Percentiles rank a stretch among this genome's conserved stretches.
Evolutionary conservation across 164 flowering plant genomes (phyloP).

Genomic region (Macadamia tetraphylla): DNA sequence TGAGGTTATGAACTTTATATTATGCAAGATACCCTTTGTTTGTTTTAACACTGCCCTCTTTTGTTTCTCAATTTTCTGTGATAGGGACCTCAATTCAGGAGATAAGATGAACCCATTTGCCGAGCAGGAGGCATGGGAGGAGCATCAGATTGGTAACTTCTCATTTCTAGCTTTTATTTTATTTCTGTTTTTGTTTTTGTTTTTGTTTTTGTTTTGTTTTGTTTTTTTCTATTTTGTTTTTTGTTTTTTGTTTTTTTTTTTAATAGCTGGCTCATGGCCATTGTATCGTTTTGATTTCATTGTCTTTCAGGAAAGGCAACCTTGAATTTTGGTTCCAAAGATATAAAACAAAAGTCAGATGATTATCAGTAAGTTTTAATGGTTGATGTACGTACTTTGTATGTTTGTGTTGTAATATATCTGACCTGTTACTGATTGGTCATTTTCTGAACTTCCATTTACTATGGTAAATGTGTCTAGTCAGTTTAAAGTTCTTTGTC

Average conservation of each 20-base stretch:
- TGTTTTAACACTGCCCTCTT: background rate
- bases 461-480: too few relatives aligned
- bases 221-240: too few relatives aligned
- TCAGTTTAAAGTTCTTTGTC: background rate
- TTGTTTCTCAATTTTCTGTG: background rate
- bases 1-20: background rate
- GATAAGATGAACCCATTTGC: conserved; percentile 99
- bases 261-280: background rate
- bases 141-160: conserved; percentile 80
- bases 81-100: conserved; percentile 54
- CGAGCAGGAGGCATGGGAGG: conserved; percentile 99
- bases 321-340: conserved; percentile 74
- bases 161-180: background rate
- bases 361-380: conserved; percentile 66
- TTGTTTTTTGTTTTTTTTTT: conserved; percentile 5
- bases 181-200: too few relatives aligned
- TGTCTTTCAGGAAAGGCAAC: conserved; percentile 77
- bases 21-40: background rate
- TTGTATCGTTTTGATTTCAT: conserved; percentile 8
- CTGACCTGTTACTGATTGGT: background rate
- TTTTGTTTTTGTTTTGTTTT: too few relatives aligned
- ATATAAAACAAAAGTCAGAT: conserved; percentile 53
- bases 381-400: background rate
- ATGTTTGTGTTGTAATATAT: too few relatives aligned
- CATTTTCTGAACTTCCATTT: background rate